Base-by-base conservation (phyloP, 176 grass and related monocot species). In the Rhynchospora tenuis region DNA sequence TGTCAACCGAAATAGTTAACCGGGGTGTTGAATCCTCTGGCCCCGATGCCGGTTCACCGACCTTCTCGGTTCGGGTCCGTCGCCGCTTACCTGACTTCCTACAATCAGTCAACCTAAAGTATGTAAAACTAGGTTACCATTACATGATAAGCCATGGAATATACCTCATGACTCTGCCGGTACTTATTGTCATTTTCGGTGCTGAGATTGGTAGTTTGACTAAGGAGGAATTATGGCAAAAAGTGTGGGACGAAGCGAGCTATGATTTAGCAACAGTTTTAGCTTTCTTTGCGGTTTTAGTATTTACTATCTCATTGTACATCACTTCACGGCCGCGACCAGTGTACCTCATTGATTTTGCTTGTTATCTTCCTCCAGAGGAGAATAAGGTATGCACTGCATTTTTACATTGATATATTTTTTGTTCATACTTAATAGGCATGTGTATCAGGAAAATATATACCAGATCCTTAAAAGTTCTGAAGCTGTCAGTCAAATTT, bases 31-130 rank as follows among this genome's bases (percentile, higher is more conserved):
- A 98, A 84, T 80, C 88, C n/a, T 91, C 96, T 46, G 96, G 96
- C 0, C 96, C 96, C 2, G 96, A 98, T 79, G 96, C 96, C 2
- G 96, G 96, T 0, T 98, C 96, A 63, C 96, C 86, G 26, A 93
- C 96, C 1, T 98, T 98, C 91, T 98, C 96, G 26, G 88, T 98
- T 83, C 73, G 93, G 17, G 96, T 98, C 68, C 93, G 91, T 0
- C 91, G 96, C 26, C 87, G 93, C n/a, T 89, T 98, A 73, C 96
- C 96, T 23, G 96, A 98, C 85, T 98, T 98, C 55, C 46, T 98
- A 61, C 96, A 98, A 88, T 98, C 96, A 10, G 96, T 98, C 75
- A 98, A 98, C 91, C 89, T 98, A 59, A 95, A 98, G 89, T 95
- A 98, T 85, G 96, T 98, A 59, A 72, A 85, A 27, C 87, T 98